A percentile compares a stretch with the other conserved stretches of the same genome.
Evolutionary conservation across 257 asterid genomes (phyloP).

Genomic region (Solanum pimpinellifolium): DNA sequence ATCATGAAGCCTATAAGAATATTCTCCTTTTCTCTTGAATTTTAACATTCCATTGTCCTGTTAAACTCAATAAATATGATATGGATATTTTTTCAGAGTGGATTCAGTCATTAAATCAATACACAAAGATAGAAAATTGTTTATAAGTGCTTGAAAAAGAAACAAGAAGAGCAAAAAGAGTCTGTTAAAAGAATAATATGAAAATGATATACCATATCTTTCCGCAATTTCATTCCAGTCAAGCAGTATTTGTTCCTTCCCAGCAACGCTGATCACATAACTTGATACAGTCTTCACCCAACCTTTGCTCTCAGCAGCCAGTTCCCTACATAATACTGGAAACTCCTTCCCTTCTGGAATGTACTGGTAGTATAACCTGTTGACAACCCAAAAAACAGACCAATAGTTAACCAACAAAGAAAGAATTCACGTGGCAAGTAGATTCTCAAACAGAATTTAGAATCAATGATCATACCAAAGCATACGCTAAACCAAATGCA

Average conservation of each 20-base stretch:
- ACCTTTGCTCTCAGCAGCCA: slow-evolving; percentile 28
- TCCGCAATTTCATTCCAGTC: slow-evolving; percentile 93
- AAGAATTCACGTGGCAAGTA: neutral
- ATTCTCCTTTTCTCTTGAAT: neutral
- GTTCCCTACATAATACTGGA: slow-evolving; percentile 70
- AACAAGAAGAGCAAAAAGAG: neutral
- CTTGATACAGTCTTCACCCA: slow-evolving; percentile 32
- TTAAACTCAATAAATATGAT: neutral
- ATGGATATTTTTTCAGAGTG: neutral
- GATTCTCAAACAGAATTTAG: neutral
- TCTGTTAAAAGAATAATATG: neutral
- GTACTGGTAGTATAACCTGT: slow-evolving; percentile 78
- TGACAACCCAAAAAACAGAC: neutral
- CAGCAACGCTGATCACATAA: slow-evolving; percentile 26
- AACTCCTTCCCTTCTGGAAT: slow-evolving; percentile 90
- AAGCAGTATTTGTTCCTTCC: slow-evolving; percentile 56
- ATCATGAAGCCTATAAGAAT: neutral
- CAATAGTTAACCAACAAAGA: neutral
- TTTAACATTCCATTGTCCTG: neutral
- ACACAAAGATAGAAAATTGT: neutral
- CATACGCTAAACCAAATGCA: neutral
- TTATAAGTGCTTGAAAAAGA: neutral
- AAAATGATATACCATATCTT: slow-evolving; percentile 43
- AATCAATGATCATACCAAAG: neutral
- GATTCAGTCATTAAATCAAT: neutral